Evolutionary conservation across 1,139 yeast genomes (phyloP).

Genomic region (Debaryomyces coudertii): DNA sequence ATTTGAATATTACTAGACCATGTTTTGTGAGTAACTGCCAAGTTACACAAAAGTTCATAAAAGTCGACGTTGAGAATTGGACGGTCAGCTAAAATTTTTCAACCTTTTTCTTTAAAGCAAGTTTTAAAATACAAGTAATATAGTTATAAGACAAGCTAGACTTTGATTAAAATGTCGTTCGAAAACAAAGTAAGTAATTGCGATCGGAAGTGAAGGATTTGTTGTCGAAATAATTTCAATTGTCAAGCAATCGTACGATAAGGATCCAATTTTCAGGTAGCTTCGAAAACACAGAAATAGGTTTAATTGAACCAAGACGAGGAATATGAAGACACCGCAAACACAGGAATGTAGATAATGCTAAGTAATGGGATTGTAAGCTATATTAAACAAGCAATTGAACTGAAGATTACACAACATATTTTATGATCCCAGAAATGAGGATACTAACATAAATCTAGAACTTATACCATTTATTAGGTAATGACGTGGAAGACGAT

Average conservation of each 20-base stretch:
- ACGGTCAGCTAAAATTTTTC: conserved; percentile 25
- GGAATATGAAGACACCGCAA: background rate
- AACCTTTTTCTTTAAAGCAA: conserved; percentile 14
- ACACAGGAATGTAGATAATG: background rate
- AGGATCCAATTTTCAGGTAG: background rate
- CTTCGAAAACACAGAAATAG: background rate
- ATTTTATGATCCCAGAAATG: background rate
- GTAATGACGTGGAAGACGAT: conserved; percentile 79
- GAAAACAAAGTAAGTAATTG: conserved; percentile 51
- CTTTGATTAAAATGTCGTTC: conserved; percentile 41
- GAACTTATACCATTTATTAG: conserved; percentile 55
- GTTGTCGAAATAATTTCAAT: conserved; percentile 1
- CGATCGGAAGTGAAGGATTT: background rate
- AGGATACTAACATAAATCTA: conserved; percentile 26
- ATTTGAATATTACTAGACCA: background rate
- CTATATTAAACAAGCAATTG: background rate
- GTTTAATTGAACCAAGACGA: background rate
- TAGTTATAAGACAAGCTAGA: conserved; percentile 9
- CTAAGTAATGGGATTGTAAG: background rate
- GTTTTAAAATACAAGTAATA: conserved; percentile 8
- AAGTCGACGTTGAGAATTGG: conserved; percentile 17
- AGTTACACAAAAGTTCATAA: conserved; percentile 14
- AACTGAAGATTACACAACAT: background rate
- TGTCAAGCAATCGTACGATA: conserved; percentile 6
- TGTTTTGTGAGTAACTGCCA: background rate